Conservation (phyloP, 1,284 basidiomycete species). For the Grifola frondosa region DNA sequence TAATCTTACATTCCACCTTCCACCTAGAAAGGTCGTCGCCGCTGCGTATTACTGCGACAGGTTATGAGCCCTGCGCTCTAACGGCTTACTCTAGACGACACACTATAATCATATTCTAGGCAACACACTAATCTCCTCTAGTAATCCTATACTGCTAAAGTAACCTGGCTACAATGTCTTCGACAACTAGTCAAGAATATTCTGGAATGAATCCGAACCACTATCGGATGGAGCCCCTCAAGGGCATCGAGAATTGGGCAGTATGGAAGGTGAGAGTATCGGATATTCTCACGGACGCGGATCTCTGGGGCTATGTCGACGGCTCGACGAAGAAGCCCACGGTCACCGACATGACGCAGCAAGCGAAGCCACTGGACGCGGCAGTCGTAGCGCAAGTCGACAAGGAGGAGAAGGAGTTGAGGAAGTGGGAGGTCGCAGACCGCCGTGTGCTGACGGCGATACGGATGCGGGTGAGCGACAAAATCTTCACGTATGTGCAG, state of each 20-base stretch:
- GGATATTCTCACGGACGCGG: conserved; percentile 31
- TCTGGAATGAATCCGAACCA: too few species aligned
- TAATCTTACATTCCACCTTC: too few species aligned
- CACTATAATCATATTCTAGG: background rate
- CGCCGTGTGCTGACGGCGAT: conserved; percentile 7
- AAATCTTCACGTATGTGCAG: conserved; percentile 5
- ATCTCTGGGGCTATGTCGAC: conserved; percentile 22
- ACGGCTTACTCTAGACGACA: background rate
- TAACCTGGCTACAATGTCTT: background rate
- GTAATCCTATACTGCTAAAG: background rate
- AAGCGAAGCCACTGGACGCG: conserved; percentile 7
- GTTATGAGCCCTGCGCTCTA: conserved; percentile 13
- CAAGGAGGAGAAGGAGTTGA: conserved; percentile 1
- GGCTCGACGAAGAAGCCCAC: background rate
- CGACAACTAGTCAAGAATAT: conserved; percentile 3
- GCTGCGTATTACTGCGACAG: too few species aligned
- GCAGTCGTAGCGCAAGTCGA: too few species aligned
- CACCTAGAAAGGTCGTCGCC: too few species aligned
- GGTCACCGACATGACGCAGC: background rate
- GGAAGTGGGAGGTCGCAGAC: conserved; percentile 4
- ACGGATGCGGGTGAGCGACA: conserved; percentile 7
- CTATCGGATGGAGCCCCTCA: conserved; percentile 31
- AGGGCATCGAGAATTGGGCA: conserved; percentile 30
- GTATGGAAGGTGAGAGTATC: conserved; percentile 34
- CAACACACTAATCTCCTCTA: background rate